Evolutionary conservation across 140 eudicot species (phyloP).

Genomic region (Senecio squalidus): DNA sequence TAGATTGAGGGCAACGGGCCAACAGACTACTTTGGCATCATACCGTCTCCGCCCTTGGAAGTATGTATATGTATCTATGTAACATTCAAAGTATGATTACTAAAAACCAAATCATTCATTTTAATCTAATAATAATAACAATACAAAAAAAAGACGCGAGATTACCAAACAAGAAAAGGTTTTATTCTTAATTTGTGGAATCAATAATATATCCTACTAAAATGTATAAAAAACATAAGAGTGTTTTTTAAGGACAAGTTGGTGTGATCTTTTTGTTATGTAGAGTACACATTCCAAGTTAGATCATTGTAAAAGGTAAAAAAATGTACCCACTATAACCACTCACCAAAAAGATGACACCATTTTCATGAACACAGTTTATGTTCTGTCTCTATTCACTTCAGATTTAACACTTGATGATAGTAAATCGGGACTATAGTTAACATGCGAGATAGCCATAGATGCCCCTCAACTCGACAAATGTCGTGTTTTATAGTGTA

Average conservation of each 20-base stretch:
- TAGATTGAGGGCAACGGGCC: too few species aligned
- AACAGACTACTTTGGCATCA: too few species aligned
- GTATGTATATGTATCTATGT: too few species aligned
- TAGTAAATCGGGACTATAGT: constrained; percentile 1
- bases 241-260: constrained; percentile 7
- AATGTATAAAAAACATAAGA: too few species aligned
- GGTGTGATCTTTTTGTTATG: constrained; percentile 24
- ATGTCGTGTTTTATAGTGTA: too few species aligned
- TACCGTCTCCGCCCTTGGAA: too few species aligned
- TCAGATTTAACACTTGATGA: constrained; percentile 5
- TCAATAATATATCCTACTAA: background rate
- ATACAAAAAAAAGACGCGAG: too few species aligned
- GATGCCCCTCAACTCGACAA: too few species aligned
- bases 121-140: too few species aligned
- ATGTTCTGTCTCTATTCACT: constrained; percentile 31
- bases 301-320: constrained; percentile 25
- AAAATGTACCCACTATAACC: constrained; percentile 32
- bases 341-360: constrained; percentile 36
- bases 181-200: background rate
- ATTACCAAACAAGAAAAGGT: background rate
- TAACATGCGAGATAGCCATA: too few species aligned
- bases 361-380: background rate
- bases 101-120: too few species aligned
- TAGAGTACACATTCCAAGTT: constrained; percentile 25
- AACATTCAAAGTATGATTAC: too few species aligned